Evolutionary conservation across 371 early-diverging fungal species (phyloP).

Genomic region (Lichtheimia corymbifera): DNA sequence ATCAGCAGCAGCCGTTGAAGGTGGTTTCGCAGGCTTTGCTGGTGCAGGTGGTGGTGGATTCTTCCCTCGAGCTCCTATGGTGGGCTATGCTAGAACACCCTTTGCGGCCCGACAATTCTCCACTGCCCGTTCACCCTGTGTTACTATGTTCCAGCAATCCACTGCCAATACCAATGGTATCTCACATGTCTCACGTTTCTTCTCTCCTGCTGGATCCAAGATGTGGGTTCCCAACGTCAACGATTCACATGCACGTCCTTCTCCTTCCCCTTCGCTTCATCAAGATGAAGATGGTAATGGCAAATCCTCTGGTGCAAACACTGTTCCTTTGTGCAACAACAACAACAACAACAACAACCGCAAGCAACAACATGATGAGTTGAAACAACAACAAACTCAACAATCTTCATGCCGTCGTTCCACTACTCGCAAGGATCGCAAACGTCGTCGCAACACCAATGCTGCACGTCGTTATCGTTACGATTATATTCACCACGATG

Average conservation of each 20-base stretch:
- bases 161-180: constrained; percentile 9
- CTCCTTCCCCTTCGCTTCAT: constrained; percentile 6
- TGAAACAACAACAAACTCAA: background rate
- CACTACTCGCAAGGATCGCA: background rate
- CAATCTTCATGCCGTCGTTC: constrained; percentile 8
- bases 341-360: background rate
- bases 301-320: background rate
- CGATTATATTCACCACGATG: constrained; percentile 22
- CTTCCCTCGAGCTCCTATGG: constrained; percentile 14
- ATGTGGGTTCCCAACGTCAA: constrained; percentile 12
- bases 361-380: constrained; percentile 7
- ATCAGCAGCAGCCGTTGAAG: constrained; percentile 1
- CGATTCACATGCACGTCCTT: constrained; percentile 10
- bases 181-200: constrained; percentile 22
- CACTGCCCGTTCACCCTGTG: constrained; percentile 14
- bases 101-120: constrained; percentile 19
- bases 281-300: background rate
- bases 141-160: constrained; percentile 17
- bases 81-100: constrained; percentile 17
- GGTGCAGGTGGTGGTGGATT: constrained; percentile 4
- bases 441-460: background rate
- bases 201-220: constrained; percentile 21
- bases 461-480: constrained; percentile 1
- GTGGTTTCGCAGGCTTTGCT: background rate
- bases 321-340: background rate